Conservation (phyloP, 345 rosid species). For the Laguncularia racemosa region DNA sequence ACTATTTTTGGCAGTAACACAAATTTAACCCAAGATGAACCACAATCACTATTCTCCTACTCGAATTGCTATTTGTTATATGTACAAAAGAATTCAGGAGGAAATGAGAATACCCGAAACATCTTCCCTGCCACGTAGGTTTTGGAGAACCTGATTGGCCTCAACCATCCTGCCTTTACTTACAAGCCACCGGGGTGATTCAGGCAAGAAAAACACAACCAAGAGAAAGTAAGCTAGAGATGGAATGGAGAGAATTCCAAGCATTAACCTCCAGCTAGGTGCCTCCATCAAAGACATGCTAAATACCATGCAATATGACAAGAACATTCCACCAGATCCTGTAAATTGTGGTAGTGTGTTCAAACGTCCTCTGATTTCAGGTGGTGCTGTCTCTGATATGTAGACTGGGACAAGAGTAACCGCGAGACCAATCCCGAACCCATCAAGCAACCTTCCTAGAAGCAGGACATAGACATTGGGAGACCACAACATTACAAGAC, state of each 20-base stretch:
- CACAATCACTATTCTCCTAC: too few relatives aligned
- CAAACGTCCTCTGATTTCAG: constrained; percentile 35
- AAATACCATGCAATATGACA: constrained; percentile 33
- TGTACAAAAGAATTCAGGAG: too few relatives aligned
- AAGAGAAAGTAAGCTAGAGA: constrained; percentile 19
- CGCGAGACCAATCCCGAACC: constrained; percentile 38
- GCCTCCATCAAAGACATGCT: constrained; percentile 28
- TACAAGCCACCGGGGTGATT: constrained; percentile 44
- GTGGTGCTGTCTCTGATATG: constrained; percentile 39
- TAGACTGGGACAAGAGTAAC: constrained; percentile 38
- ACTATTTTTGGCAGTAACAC: too few relatives aligned
- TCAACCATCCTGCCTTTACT: constrained; percentile 34
- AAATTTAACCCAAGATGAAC: too few relatives aligned
- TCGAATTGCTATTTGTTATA: too few relatives aligned
- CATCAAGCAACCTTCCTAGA: constrained; percentile 28
- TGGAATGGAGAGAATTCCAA: constrained; percentile 36
- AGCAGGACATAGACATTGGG: constrained; percentile 37
- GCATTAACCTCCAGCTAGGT: constrained; percentile 46
- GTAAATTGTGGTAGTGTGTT: constrained; percentile 40
- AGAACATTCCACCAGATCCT: constrained; percentile 41
- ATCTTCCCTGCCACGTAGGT: constrained; percentile 32
- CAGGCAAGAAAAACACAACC: constrained; percentile 32
- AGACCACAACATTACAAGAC: constrained; percentile 38
- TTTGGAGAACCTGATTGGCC: constrained; percentile 27
- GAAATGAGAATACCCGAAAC: constrained; percentile 24